Conservation (phyloP, 257 asterid genomes). For the Nicotiana tomentosiformis region DNA sequence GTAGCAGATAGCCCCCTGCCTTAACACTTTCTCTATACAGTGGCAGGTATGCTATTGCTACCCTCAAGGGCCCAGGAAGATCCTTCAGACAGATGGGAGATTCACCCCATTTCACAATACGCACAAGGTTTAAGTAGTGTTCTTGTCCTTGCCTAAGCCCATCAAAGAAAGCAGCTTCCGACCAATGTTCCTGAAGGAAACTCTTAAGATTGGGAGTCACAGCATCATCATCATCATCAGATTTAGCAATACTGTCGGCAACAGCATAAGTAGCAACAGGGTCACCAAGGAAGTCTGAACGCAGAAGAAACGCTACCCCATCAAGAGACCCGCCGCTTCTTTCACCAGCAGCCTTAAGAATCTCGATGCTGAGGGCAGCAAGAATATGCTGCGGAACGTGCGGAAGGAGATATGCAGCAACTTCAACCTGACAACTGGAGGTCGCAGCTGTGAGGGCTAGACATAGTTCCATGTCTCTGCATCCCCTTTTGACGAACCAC, state of each 20-base stretch:
- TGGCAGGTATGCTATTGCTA: slow-evolving; percentile 79
- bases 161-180: slow-evolving; percentile 58
- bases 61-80: slow-evolving; percentile 78
- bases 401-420: slow-evolving; percentile 81
- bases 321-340: slow-evolving; percentile 85
- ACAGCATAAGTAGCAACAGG: slow-evolving; percentile 81
- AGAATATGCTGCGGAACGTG: slow-evolving; percentile 89
- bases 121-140: slow-evolving; percentile 53
- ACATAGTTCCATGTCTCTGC: slow-evolving; percentile 95
- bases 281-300: slow-evolving; percentile 67
- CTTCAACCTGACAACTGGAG: slow-evolving; percentile 74
- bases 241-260: slow-evolving; percentile 74
- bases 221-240: slow-evolving; percentile 59
- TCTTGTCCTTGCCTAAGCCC: slow-evolving; percentile 53
- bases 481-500: slow-evolving; percentile 85
- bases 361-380: slow-evolving; percentile 83
- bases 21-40: slow-evolving; percentile 73
- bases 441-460: slow-evolving; percentile 96
- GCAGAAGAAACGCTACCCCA: slow-evolving; percentile 83
- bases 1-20: slow-evolving; percentile 66
- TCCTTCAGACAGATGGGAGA: slow-evolving; percentile 64
- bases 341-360: slow-evolving; percentile 92
- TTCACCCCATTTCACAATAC: slow-evolving; percentile 55
- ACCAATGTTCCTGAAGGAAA: slow-evolving; percentile 74
- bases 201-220: slow-evolving; percentile 63